Evolutionary conservation across 2,329 filamentous ascomycete species (phyloP).

Genomic region (Xylariales sp.): DNA sequence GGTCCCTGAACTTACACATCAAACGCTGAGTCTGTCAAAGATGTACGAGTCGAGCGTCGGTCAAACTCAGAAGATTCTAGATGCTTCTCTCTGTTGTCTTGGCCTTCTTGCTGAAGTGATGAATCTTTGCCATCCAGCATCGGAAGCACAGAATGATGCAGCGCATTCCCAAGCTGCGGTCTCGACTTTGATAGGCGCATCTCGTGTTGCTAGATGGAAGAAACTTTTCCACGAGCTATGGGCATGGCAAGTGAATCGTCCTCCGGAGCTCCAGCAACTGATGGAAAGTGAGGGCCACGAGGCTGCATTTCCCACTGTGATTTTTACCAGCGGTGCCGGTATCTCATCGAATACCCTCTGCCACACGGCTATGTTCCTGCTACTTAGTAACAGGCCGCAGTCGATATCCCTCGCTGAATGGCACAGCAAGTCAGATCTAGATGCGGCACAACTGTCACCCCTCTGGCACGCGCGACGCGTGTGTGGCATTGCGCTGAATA

Average conservation of each 20-base stretch:
- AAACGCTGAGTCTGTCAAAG: conserved; percentile 6
- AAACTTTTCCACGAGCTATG: neutral
- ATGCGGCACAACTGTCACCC: conserved; percentile 6
- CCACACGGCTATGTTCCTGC: conserved; percentile 14
- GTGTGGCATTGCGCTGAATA: conserved; percentile 17
- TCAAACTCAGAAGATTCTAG: conserved; percentile 6
- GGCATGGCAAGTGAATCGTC: conserved; percentile 10
- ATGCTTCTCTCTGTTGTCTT: conserved; percentile 11
- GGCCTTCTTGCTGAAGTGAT: conserved; percentile 12
- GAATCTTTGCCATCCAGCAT: conserved; percentile 7
- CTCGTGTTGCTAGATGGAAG: neutral
- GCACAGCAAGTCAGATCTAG: neutral
- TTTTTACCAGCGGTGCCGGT: conserved; percentile 13
- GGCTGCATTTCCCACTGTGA: conserved; percentile 11
- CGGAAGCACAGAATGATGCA: neutral
- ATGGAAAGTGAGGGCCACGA: conserved; percentile 8
- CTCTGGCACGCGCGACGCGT: conserved; percentile 16
- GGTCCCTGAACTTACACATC: conserved; percentile 9
- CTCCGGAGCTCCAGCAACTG: conserved; percentile 8
- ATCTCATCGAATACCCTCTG: conserved; percentile 15
- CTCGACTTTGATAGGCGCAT: neutral
- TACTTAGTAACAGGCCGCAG: conserved; percentile 12
- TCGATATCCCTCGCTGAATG: conserved; percentile 1
- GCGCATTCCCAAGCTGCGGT: neutral
- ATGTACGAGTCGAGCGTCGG: neutral